Base-by-base conservation (phyloP, 2,329 filamentous ascomycete genomes). In the Coniochaeta prunicola region DNA sequence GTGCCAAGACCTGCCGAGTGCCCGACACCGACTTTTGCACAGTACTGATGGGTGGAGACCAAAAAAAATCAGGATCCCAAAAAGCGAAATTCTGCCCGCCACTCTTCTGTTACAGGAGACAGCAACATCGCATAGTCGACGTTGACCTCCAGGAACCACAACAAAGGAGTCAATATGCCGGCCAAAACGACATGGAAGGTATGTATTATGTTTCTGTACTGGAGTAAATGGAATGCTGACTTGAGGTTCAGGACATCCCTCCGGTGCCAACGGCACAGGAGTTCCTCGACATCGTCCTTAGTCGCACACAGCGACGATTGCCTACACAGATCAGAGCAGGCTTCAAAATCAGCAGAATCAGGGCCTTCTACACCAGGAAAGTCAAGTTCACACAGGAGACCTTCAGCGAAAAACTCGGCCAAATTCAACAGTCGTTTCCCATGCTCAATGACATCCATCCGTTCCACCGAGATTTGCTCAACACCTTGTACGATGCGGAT, bases 371-470 rank as follows among this genome's bases (percentile, higher is more conserved):
- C 76, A 97, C 93, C 53, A 83, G 94, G 73, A 97, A 97, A 77
- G 92, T 97, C 82, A 97, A 97, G 77, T 99, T 92, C 77, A 97
- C 94, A 6, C 88, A 93, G 71, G 94, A 99, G 78, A 97, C 93
- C 45, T 97, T 64, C 62, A 66, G 87, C 64, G 94, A 99, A 74
- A 97, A 97, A 77, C 86, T 99, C 65, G 85, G 86, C 65, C 84
- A 87, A 61, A 97, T 97, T 69, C 86, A 97, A 69, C 90, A 96
- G 74, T 91, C 90, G 68, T 97, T 99, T 70, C 94, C 94, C 58
- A 86, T 92, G 60, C 82, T 99, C 58, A 87, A 91, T 72, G 94
- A 99, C 72, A 93, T 64, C 28, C 65, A 72, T 53, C 64, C 68
- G 6, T 66, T 69, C 61, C 65, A 70, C 62, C 78, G 89, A 77